A percentile compares a stretch with the other conserved stretches of the same genome.
Evolutionary conservation across 169 alveolate species (phyloP).

Genomic region (Plasmodium blacklocki): DNA sequence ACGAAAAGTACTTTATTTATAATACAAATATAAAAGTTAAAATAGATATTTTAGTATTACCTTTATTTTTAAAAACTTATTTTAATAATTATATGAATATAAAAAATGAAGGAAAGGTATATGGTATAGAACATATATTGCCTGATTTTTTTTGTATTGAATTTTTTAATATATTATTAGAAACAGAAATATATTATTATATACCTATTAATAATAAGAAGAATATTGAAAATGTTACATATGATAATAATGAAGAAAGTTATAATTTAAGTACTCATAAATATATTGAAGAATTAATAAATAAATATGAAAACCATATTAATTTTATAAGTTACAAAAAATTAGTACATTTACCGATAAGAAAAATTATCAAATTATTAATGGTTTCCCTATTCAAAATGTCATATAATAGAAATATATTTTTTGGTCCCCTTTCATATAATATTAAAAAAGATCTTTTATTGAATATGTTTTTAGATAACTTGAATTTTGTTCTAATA

Average conservation of each 20-base stretch:
- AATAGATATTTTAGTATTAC: not conserved
- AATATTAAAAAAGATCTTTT: not conserved
- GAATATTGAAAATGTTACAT: not conserved
- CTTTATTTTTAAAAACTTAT: conserved; percentile 8
- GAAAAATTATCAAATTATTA: conserved; percentile 26
- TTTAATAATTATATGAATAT: not conserved
- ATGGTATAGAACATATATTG: conserved; percentile 15
- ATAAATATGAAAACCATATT: conserved; percentile 26
- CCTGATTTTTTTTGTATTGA: conserved; percentile 1
- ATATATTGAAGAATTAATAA: conserved; percentile 22
- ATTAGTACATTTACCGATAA: conserved; percentile 16
- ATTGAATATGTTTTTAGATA: conserved; percentile 5
- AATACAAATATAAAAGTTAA: not conserved
- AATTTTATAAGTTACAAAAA: conserved; percentile 18
- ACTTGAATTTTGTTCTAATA: conserved; percentile 36
- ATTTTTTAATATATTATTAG: conserved; percentile 21
- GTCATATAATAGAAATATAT: conserved; percentile 38
- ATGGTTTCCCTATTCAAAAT: conserved; percentile 27
- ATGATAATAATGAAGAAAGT: not conserved
- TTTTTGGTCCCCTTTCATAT: not conserved
- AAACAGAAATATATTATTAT: conserved; percentile 20
- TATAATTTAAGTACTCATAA: conserved; percentile 29
- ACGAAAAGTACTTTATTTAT: not conserved
- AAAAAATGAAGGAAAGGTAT: not conserved
- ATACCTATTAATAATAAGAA: conserved; percentile 9